Base-by-base conservation (phyloP, 306 rosid species). In the Parietaria judaica region DNA sequence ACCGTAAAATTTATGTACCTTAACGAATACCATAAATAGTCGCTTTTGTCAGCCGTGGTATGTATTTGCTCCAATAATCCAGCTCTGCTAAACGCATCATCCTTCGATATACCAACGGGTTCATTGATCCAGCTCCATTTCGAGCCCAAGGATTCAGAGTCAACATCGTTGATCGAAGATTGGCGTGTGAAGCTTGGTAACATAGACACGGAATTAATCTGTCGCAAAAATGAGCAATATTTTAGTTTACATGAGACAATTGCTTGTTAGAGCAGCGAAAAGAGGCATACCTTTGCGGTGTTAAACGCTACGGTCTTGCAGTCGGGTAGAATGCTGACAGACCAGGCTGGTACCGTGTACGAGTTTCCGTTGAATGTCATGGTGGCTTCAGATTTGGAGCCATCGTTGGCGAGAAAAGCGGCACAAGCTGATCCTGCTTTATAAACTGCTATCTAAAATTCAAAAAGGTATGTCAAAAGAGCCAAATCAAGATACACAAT, bases 261-360 rank as follows among this genome's bases (percentile, higher is more conserved):
- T 41, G 45, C 45, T 41, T 49, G 53, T 4, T 11, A 49, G 13
- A 49, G 4, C 53, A 49, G 15, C 4, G 53, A 2, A 43, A n/a
- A 35, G 59, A 61, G 56, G 60, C 83, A 74, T 73, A 92, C 96
- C 99, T 92, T 92, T 72, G 96, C 99, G 16, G 99, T 88, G 70
- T 92, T 92, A 34, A 81, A 80, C 36, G 64, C 99, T 43, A 84
- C 99, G 69, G 72, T 88, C 78, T 92, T 86, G 88, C 99, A 92
- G 72, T 92, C 99, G 0, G 99, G 99, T 76, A 92, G 75, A 66
- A 88, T 88, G 90, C 99, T 92, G 56, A 92, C 96, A 58, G 98
- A 92, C 98, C 98, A 92, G 11, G 95, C 90, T 7, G 96, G 98
- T 77, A 92, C 79, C 51, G 64, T 59, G 82, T 92, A 86, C 53